Evolutionary conservation across 2,329 filamentous ascomycete species (phyloP), one percentile per base, ranked within the genome.

Genomic region (Colletotrichum musicola): DNA sequence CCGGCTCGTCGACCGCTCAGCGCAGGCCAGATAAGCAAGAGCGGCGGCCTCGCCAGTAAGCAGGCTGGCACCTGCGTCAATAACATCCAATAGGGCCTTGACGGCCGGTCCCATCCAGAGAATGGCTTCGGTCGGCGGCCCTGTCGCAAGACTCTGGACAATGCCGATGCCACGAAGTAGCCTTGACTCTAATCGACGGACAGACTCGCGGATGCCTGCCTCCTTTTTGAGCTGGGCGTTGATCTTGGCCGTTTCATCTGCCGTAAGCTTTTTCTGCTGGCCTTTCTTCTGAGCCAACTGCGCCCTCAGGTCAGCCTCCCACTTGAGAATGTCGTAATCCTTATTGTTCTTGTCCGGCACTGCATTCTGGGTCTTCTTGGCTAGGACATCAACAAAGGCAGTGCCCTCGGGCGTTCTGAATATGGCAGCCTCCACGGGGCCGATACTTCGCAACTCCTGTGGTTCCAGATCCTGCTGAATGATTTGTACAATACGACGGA

Each of bases 251-350:
- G 92, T 91, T 75, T 99, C 95, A 42, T 98, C 96, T 0, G 93
- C 82, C 0, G 93, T 96, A 10, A 98, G 88, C 81, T 98, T 99
- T 82, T 94, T 95, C 74, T 94, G 90, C 69, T 93, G 89, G 1
- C 95, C 95, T 79, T 95, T 97, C 84, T 98, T 99, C 77, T 93
- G 87, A n/a, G 95, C 94, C 47, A 99, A 81, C 74, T 98, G 94
- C 46, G 89, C 87, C 65, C 95, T 88, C 7, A 99, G 85, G 72
- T 99, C 96, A 77, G 95, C 92, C 80, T 99, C 96, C 96, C 97
- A 99, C 80, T 97, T 98, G 47, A 98, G 81, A 1, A 94, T 97
- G 74, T 99, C 94, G 74, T 98, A 97, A 77, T 98, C 96, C 78
- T 97, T 98, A 56, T 89, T 91, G 75, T 94, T 97, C 81, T 97